Base-by-base conservation (phyloP, 352 stramenopile species). In the Globisporangium spiculum region DNA sequence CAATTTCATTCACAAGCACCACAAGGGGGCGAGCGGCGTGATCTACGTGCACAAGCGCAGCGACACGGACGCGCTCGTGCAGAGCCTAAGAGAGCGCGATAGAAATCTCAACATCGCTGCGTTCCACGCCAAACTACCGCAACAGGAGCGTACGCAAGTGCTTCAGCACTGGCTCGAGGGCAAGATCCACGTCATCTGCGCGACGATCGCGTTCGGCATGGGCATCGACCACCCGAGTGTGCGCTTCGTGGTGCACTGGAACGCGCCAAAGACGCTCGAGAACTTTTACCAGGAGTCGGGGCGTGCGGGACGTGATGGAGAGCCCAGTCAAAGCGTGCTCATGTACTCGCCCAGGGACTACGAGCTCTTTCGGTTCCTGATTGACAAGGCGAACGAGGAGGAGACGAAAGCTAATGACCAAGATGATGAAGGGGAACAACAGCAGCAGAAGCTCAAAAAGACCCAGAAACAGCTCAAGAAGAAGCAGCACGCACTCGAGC, bases 231-330 rank as follows among this genome's bases (percentile, higher is more conserved):
- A 98, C 62, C 77, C 90, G n/a, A 72, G 89, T 27, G 90, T 97
- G 52, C 84, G 89, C 54, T 97, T 97, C 63, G 89, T 98, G 7
- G 73, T 98, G 24, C 92, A 98, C 71, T 94, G 93, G 73, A 91
- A 89, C 52, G 77, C 90, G 46, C 82, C 83, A n/a, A 91, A 89
- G 70, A 96, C 87, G 18, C 72, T 99, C 6, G 97, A 99, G 72
- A 96, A 91, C 12, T 98, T 99, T 70, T 99, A 98, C 75, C 97
- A 99, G 78, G 97, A 99, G 83, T 93, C 88, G 3, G 97, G 97
- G 0, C 82, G 97, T 52, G 97, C 94, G 18, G 97, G 97, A 22
- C 83, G 97, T 56, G 97, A 99, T 76, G 96, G 97, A 20, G 50
- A 89, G 7, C 79, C 91, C 0, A 89, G 85, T 68, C 76, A 95